Conservation (phyloP, 148 eudicot species). For the Nepenthes gracilis region DNA sequence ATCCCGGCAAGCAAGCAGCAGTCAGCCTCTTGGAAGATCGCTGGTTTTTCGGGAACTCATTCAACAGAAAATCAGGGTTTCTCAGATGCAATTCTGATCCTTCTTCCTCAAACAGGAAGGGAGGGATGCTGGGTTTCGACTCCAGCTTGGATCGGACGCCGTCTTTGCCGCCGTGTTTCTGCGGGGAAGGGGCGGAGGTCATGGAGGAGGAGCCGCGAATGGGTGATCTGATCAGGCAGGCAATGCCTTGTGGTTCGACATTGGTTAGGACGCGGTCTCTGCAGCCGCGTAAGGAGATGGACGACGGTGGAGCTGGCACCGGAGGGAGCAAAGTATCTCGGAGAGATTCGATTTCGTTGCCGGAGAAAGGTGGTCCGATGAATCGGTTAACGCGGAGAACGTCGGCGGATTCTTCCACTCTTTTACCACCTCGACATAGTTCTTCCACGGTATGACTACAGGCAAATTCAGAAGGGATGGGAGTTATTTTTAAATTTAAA, state of each 20-base stretch:
- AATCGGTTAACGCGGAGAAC: slow-evolving; percentile 22
- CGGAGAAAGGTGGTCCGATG: slow-evolving; percentile 13
- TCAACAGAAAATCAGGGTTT: slow-evolving; percentile 25
- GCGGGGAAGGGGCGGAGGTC: slow-evolving; percentile 27
- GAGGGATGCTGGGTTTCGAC: neutral
- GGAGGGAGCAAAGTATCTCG: neutral
- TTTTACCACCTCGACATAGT: slow-evolving; percentile 37
- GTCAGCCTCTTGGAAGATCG: slow-evolving; percentile 36
- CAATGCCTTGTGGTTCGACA: slow-evolving; percentile 20
- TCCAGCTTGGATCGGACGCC: slow-evolving; percentile 21
- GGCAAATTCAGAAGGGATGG: too few relatives aligned
- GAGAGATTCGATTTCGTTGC: slow-evolving; percentile 11
- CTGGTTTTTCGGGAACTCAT: slow-evolving; percentile 59
- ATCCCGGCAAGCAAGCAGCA: slow-evolving; percentile 14
- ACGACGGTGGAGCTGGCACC: neutral
- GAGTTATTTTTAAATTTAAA: too few relatives aligned
- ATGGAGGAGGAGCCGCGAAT: slow-evolving; percentile 47
- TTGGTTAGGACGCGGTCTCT: slow-evolving; percentile 22
- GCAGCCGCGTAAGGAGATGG: slow-evolving; percentile 17
- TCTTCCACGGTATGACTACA: slow-evolving; percentile 39
- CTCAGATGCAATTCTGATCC: slow-evolving; percentile 43
- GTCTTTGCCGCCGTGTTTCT: slow-evolving; percentile 26
- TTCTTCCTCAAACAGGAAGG: slow-evolving; percentile 15
- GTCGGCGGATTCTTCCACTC: slow-evolving; percentile 32
- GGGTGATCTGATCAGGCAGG: slow-evolving; percentile 79